Evolutionary conservation across 345 rosid genomes (phyloP).

Genomic region (Acer saccharum): DNA sequence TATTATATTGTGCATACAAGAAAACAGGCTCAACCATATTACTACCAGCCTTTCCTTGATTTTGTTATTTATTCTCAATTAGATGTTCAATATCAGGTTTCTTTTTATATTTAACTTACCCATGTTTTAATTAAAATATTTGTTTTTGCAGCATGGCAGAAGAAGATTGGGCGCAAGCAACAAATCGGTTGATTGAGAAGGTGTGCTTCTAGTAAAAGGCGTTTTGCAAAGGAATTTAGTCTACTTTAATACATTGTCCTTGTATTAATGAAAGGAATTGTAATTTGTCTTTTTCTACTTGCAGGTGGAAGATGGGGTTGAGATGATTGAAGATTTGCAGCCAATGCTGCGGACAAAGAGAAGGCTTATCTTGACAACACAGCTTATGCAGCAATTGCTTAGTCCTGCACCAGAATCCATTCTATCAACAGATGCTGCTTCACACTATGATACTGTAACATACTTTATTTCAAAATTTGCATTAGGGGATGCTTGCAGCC

Average conservation of each 20-base stretch:
- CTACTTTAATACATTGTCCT: not conserved
- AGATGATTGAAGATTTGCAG: conserved; percentile 35
- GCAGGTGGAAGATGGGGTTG: conserved; percentile 53
- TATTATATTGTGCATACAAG: not conserved
- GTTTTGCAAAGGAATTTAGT: not conserved
- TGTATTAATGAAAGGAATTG: not conserved
- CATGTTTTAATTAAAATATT: conserved; percentile 11
- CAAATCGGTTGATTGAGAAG: conserved; percentile 67
- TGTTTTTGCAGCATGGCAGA: conserved; percentile 53
- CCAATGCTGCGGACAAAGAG: conserved; percentile 54
- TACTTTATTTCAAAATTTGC: conserved; percentile 50
- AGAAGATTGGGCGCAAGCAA: conserved; percentile 60
- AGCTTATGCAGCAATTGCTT: conserved; percentile 69
- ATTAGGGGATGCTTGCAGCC: conserved; percentile 62
- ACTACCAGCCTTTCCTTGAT: not conserved
- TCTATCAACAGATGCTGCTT: conserved; percentile 45
- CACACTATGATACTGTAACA: conserved; percentile 42
- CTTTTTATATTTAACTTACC: not conserved
- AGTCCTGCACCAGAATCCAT: conserved; percentile 49
- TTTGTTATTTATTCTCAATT: conserved; percentile 3
- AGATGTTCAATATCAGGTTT: conserved; percentile 3
- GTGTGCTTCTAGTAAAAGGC: conserved; percentile 34
- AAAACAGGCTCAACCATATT: not conserved
- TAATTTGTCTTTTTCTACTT: conserved; percentile 21
- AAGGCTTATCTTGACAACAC: conserved; percentile 64